Conservation (phyloP, 306 rosid genomes). For the Amphicarpaea edgeworthii region DNA sequence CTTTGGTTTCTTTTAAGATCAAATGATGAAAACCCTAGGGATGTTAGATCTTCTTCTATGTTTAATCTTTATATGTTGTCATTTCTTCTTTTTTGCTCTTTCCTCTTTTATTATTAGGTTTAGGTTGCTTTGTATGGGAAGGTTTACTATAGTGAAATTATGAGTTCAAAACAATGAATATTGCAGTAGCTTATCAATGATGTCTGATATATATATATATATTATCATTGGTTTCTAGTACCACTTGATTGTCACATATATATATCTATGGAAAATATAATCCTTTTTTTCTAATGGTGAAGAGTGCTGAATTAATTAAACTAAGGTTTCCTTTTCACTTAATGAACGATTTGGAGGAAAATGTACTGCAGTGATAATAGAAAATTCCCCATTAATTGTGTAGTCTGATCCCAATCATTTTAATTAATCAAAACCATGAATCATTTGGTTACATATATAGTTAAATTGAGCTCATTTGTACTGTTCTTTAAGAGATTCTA, state of each 20-base stretch:
- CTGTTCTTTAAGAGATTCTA: slow-evolving; percentile 26
- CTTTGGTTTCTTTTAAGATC: slow-evolving; percentile 41
- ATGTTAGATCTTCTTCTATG: slow-evolving; percentile 42
- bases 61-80: slow-evolving; percentile 28
- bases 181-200: slow-evolving; percentile 31
- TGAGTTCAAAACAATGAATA: slow-evolving; percentile 43
- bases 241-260: slow-evolving; percentile 19
- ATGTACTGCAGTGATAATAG: slow-evolving; percentile 34
- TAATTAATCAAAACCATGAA: slow-evolving; percentile 27
- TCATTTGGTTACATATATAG: slow-evolving; percentile 24
- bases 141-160: slow-evolving; percentile 46
- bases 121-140: slow-evolving; percentile 54
- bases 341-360: slow-evolving; percentile 35
- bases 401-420: slow-evolving; percentile 22
- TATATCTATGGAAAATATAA: neutral
- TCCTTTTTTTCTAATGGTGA: neutral
- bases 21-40: slow-evolving; percentile 63
- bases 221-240: slow-evolving; percentile 17
- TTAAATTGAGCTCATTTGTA: slow-evolving; percentile 40
- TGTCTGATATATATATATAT: neutral
- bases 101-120: slow-evolving; percentile 38
- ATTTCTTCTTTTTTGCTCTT: neutral
- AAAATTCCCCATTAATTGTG: slow-evolving; percentile 17
- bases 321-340: slow-evolving; percentile 32
- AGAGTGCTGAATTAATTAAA: slow-evolving; percentile 27